Conservation (phyloP, 108 stramenopile species). For the Fragilaria radians region DNA sequence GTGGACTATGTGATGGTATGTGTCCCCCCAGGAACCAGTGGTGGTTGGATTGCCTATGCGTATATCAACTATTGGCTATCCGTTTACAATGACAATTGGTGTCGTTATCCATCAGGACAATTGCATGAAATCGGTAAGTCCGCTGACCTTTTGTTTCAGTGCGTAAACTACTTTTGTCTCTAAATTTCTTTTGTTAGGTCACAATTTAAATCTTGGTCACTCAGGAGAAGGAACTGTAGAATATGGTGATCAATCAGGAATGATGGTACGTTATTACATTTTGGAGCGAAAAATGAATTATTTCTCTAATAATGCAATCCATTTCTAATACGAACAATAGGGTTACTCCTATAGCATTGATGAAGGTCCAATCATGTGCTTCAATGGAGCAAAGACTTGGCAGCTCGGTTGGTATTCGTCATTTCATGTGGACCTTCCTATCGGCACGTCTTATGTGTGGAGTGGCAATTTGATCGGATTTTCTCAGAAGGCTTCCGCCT, state of each 20-base stretch:
- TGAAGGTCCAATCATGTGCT: too few relatives aligned
- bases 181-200: slow-evolving; percentile 26
- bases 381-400: too few relatives aligned
- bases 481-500: too few relatives aligned
- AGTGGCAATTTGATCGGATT: too few relatives aligned
- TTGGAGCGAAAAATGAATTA: too few relatives aligned
- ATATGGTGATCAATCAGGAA: slow-evolving; percentile 20
- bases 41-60: slow-evolving; percentile 37
- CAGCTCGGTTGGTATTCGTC: too few relatives aligned
- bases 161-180: background rate
- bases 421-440: too few relatives aligned
- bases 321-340: too few relatives aligned
- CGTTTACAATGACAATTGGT: slow-evolving; percentile 57
- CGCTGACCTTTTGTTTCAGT: background rate
- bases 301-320: too few relatives aligned
- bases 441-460: too few relatives aligned
- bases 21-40: slow-evolving; percentile 25
- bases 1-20: slow-evolving; percentile 21
- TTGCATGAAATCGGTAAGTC: slow-evolving; percentile 55
- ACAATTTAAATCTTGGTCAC: slow-evolving; percentile 43
- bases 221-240: slow-evolving; percentile 23
- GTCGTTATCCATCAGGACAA: slow-evolving; percentile 30
- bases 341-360: too few relatives aligned
- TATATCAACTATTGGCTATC: slow-evolving; percentile 37
- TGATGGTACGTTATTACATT: background rate